A percentile compares a stretch with the other conserved stretches of the same genome.
Conservation (phyloP, 2,329 filamentous ascomycete genomes). For the Colletotrichum destructivum region DNA sequence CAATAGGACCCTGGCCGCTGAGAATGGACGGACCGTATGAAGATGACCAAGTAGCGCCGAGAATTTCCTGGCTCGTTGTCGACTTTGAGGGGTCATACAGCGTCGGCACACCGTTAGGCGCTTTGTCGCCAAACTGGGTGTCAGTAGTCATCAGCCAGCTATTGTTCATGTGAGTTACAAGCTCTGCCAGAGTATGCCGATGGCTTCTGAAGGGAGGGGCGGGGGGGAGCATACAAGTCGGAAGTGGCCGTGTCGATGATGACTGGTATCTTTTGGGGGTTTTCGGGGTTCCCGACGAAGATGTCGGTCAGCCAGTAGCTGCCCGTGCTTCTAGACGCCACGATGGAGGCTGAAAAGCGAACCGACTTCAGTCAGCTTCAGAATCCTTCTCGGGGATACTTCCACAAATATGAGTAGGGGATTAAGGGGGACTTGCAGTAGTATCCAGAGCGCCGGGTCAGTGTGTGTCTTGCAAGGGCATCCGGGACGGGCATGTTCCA, state of each 20-base stretch:
- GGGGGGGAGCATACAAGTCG: slow-evolving; percentile 25
- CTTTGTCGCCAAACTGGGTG: slow-evolving; percentile 45
- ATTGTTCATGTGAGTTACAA: slow-evolving; percentile 2
- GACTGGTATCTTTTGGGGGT: slow-evolving; percentile 29
- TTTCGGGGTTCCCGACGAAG: slow-evolving; percentile 22
- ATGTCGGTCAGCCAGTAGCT: slow-evolving; percentile 36
- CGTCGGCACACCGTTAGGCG: slow-evolving; percentile 58
- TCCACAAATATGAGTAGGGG: not conserved
- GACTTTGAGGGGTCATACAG: slow-evolving; percentile 64
- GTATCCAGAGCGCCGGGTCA: slow-evolving; percentile 31
- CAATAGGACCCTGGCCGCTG: slow-evolving; percentile 38
- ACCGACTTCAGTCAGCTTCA: not conserved
- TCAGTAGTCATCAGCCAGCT: slow-evolving; percentile 49
- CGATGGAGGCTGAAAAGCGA: slow-evolving; percentile 11
- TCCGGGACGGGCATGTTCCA: slow-evolving; percentile 37
- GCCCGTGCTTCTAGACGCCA: slow-evolving; percentile 16
- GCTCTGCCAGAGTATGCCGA: not conserved
- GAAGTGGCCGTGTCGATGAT: slow-evolving; percentile 35
- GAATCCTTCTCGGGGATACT: no score
- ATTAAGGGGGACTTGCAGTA: slow-evolving; percentile 5
- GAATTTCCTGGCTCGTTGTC: slow-evolving; percentile 57
- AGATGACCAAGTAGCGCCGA: slow-evolving; percentile 64
- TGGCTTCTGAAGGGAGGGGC: no score
- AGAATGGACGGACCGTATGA: slow-evolving; percentile 62
- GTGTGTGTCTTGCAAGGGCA: slow-evolving; percentile 23